Conservation (phyloP, 352 stramenopile genomes). For the Blastocystis sp. region DNA sequence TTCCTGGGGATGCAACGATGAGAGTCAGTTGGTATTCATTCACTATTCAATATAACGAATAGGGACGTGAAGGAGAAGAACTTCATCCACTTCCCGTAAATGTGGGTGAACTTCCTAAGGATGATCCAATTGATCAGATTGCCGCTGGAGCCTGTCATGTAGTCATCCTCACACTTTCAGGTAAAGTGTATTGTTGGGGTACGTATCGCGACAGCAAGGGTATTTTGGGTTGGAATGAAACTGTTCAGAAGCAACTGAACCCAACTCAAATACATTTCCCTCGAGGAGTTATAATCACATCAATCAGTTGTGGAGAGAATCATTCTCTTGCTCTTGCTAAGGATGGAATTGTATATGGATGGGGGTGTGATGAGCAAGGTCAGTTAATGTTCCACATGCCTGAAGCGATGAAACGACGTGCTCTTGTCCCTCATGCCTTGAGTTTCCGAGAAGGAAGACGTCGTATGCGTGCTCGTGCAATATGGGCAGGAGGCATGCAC, state of each 20-base stretch:
- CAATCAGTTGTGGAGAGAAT: conserved; percentile 22
- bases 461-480: not conserved
- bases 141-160: not conserved
- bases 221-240: not conserved
- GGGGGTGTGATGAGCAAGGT: conserved; percentile 47
- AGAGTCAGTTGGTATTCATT: not conserved
- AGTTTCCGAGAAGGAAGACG: conserved; percentile 13
- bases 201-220: conserved; percentile 49
- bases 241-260: conserved; percentile 10
- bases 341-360: conserved; percentile 30
- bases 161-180: not conserved
- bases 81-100: not conserved
- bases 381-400: conserved; percentile 13
- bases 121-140: not conserved
- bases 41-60: not conserved
- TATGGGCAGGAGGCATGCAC: conserved; percentile 53
- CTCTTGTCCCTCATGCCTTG: not conserved
- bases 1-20: conserved; percentile 39
- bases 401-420: not conserved
- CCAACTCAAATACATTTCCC: not conserved
- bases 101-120: not conserved
- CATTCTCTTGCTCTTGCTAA: conserved; percentile 9
- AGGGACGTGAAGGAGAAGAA: conserved; percentile 25
- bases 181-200: conserved; percentile 21
- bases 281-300: not conserved